These are phyloP conservation scores for Sphagnurus paluster DNA, from an alignment of 1,284 basidiomycete species.

Conservation along the genomic window DNA sequence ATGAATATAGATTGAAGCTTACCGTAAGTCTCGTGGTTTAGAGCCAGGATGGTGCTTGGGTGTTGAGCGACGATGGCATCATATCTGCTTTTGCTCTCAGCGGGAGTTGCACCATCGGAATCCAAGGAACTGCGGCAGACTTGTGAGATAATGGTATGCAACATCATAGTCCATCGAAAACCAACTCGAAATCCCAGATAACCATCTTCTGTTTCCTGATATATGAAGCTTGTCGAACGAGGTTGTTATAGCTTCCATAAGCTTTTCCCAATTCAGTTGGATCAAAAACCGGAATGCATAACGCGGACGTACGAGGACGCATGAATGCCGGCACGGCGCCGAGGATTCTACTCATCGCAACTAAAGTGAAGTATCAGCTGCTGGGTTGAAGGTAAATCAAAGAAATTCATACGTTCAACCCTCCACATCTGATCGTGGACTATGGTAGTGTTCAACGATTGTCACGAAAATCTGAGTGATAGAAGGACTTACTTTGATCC, in stretches of 20 bases:
- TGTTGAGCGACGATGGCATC: conserved; percentile 25
- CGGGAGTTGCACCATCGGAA: conserved; percentile 30
- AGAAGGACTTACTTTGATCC: conserved; percentile 30
- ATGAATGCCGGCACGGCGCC: conserved; percentile 31
- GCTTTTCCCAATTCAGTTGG: conserved; percentile 16
- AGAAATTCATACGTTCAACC: conserved; percentile 19
- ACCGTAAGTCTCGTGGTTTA: conserved; percentile 29
- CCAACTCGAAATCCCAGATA: conserved; percentile 31
- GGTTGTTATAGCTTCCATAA: conserved; percentile 30
- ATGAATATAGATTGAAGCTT: neutral
- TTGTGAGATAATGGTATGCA: neutral
- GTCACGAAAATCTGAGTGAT: neutral
- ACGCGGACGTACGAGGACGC: conserved; percentile 28
- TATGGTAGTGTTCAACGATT: neutral
- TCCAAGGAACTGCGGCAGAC: conserved; percentile 29
- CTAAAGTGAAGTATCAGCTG: conserved; percentile 11
- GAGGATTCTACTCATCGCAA: conserved; percentile 28
- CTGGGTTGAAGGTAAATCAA: too few species aligned
- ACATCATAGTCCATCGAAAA: conserved; percentile 2
- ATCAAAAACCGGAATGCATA: conserved; percentile 35
- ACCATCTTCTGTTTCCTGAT: conserved; percentile 24
- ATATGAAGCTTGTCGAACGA: conserved; percentile 24
- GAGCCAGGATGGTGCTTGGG: conserved; percentile 32
- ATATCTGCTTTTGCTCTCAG: conserved; percentile 31
- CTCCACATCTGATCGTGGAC: conserved; percentile 22